Base-by-base conservation (phyloP, 257 asterid species). In the Ehretia macrophylla region DNA sequence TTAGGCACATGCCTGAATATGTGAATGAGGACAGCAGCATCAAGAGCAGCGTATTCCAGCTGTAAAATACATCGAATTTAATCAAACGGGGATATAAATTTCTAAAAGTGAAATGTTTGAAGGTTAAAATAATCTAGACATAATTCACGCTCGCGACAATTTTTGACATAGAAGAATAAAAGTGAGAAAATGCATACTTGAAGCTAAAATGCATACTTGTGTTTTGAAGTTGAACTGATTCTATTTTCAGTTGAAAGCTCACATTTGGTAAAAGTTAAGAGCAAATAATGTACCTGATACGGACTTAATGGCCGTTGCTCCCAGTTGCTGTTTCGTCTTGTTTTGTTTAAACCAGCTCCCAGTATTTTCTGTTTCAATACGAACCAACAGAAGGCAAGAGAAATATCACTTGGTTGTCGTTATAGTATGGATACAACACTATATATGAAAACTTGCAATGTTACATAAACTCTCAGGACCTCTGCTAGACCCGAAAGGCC, bases 31-130 rank as follows among this genome's bases (percentile, higher is more conserved):
- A 85, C 96, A 75, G 77, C 95, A 70, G 98, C 98, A 79, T 92
- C 98, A 42, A 92, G 90, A 72, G 98, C 98, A 66, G 95, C 97
- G 71, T 92, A 92, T 65, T 92, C 98, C 49, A 92, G 77, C 98
- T 91, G 87, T 81, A 67, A 12, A 45, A 40, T 56, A 63, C 58
- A 61, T 42, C 9, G 45, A 49, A 27, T 45, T 21, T 65, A 64
- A 68, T 58, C 35, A 64, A 32, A 51, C 38, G 45, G n/a, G 22
- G 38, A 48, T 55, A 9, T 45, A 21, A 57, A 23, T 57, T 22
- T 47, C 23, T 22, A 21, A 12, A 60, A 42, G 32, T 64, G 48
- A 32, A 61, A 47, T 47, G 44, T 40, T 22, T 46, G 12, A 40
- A 42, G 47, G 47, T 42, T 42, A 42, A 42, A 11, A 27, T 27